These are phyloP conservation scores for Digitaria exilis DNA, from an alignment of 202 grass and related monocot species.

Conservation along the genomic window DNA sequence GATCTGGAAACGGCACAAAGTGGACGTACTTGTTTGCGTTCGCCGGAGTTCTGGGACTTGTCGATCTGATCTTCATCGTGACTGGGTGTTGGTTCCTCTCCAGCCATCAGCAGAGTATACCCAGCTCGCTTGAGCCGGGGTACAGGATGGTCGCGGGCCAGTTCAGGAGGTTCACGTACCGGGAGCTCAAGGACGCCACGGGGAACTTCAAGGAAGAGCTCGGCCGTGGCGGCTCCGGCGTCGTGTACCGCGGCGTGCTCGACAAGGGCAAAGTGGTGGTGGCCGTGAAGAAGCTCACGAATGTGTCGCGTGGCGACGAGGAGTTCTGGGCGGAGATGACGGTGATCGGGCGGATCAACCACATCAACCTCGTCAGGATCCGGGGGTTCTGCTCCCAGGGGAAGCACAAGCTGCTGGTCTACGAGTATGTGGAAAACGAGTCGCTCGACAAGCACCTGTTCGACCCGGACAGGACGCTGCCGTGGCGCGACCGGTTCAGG, in stretches of 20 bases:
- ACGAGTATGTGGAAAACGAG: conserved; percentile 27
- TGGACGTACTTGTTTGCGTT: conserved; percentile 7
- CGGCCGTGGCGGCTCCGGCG: background rate
- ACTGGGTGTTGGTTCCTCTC: conserved; percentile 59
- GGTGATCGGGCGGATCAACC: conserved; percentile 7
- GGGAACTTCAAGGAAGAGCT: conserved; percentile 20
- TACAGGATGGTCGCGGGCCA: conserved; percentile 39
- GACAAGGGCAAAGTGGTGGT: background rate
- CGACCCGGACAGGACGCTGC: background rate
- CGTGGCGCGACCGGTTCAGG: background rate
- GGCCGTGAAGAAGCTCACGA: conserved; percentile 23
- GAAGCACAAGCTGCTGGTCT: conserved; percentile 14
- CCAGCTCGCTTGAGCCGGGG: conserved; percentile 47
- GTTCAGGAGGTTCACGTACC: conserved; percentile 22
- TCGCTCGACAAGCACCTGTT: conserved; percentile 17
- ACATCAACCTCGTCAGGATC: conserved; percentile 6
- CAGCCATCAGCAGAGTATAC: conserved; percentile 37
- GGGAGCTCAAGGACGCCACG: conserved; percentile 23
- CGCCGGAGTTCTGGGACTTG: background rate
- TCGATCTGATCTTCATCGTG: conserved; percentile 36
- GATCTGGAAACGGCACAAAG: background rate
- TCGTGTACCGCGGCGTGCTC: conserved; percentile 19
- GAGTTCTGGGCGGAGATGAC: conserved; percentile 20
- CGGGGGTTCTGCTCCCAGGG: conserved; percentile 13
- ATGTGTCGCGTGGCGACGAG: background rate